A percentile compares a stretch with the other conserved stretches of the same genome.
These are phyloP conservation scores for Colletotrichum shisoi DNA, from an alignment of 2,329 filamentous ascomycete genomes.

Conservation along the genomic window DNA sequence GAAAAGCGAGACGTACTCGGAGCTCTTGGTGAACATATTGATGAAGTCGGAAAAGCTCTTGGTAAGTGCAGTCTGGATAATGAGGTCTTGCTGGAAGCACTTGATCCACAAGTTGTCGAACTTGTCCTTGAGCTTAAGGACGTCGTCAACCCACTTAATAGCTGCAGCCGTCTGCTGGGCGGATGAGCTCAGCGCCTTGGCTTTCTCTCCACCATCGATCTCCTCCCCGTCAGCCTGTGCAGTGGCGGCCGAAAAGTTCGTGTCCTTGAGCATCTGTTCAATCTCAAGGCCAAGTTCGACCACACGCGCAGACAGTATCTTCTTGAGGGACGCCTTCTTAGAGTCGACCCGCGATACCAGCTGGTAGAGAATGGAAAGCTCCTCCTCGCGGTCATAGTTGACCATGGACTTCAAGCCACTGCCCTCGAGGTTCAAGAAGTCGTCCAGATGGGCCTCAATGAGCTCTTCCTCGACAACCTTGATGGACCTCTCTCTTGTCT, in stretches of 20 bases:
- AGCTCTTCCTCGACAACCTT: slow-evolving; percentile 81
- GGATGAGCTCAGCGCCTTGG: slow-evolving; percentile 52
- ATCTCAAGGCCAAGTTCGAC: slow-evolving; percentile 83
- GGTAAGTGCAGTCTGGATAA: slow-evolving; percentile 81
- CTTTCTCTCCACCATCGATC: slow-evolving; percentile 58
- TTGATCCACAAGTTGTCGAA: slow-evolving; percentile 80
- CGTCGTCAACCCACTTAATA: slow-evolving; percentile 94
- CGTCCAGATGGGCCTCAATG: slow-evolving; percentile 77
- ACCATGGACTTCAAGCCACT: slow-evolving; percentile 90
- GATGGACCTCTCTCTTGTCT: slow-evolving; percentile 76
- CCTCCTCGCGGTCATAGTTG: slow-evolving; percentile 82
- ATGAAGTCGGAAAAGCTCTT: slow-evolving; percentile 93
- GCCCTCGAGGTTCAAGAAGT: slow-evolving; percentile 83
- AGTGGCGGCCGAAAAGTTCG: slow-evolving; percentile 57
- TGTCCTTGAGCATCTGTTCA: slow-evolving; percentile 71
- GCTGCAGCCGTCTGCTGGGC: slow-evolving; percentile 87
- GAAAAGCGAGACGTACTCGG: slow-evolving; percentile 94
- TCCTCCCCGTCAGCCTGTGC: slow-evolving; percentile 56
- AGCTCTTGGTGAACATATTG: slow-evolving; percentile 83
- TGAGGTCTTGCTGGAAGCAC: slow-evolving; percentile 78
- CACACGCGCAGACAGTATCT: slow-evolving; percentile 76
- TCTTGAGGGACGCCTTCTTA: slow-evolving; percentile 74
- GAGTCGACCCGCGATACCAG: slow-evolving; percentile 80
- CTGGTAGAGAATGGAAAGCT: slow-evolving; percentile 81
- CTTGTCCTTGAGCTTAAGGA: slow-evolving; percentile 83